Base-by-base conservation (phyloP, 2,329 filamentous ascomycete species). In the Chaetomium sp. region DNA sequence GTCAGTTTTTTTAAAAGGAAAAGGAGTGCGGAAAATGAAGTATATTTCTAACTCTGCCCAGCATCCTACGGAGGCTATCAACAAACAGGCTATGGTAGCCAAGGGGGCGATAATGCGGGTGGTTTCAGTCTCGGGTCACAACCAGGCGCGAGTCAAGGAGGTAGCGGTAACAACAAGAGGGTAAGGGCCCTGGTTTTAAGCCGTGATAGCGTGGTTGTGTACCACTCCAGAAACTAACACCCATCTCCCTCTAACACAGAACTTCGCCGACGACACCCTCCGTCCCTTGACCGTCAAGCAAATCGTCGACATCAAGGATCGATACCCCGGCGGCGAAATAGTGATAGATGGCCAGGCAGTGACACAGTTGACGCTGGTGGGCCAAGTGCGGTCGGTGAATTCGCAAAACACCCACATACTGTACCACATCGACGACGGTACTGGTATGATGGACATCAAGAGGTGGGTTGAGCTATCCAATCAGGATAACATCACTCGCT, bases 281-380 rank as follows among this genome's bases (percentile, higher is more conserved):
- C 88, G 94, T 45, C 91, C 94, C 1, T 88, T 96, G 47, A 99
- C 94, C 9, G 89, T 97, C 74, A 96, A 96, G 72, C 94, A 99
- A 74, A 81, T 96, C 56, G 77, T 91, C 67, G 89, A 95, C 61
- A 89, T 90, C 61, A 80, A 87, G 61, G 86, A 90, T 72, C 81
- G 85, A 41, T 86, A 88, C 69, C 83, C 85, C 2, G 78, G 77
- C 56, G 84, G 85, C 54, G 86, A 90, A 38, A 94, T 95, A 79
- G 84, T 85, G 61, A 88, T 97, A 66, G 94, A 97, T 73, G 86
- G 84, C 61, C 73, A 78, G 47, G 81, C 87, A 61, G 77, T 91
- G 59, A 86, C 85, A 43, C 80, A 92, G 75, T 76, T 95, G 59
- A 92, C 88, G 35, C 86, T 97, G 63, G 84, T 99, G 58, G 94